Percentiles rank a stretch among this genome's conserved stretches.
phyloP scores from a whole-genome alignment of 2,329 filamentous ascomycete species.

The Epichloe sp. region DNA sequence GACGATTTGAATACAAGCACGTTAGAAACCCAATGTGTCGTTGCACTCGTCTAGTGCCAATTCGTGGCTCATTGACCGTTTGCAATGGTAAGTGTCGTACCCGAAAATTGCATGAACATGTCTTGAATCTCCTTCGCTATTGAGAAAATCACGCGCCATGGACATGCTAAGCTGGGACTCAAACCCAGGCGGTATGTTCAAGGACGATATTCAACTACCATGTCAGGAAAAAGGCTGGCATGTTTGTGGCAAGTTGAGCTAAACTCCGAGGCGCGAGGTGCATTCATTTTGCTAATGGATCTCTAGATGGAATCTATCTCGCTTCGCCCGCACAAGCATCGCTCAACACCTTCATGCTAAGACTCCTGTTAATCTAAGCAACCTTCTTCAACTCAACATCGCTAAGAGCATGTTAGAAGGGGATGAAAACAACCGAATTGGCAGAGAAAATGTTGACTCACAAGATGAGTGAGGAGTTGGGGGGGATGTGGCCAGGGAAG shows the following conservation, averaged over 20 bases:
- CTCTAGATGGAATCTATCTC: background rate
- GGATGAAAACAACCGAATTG: background rate
- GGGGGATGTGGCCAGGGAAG: constrained; percentile 66
- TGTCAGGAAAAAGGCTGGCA: background rate
- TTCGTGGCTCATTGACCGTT: too few species aligned
- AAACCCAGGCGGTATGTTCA: background rate
- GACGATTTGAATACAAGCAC: too few species aligned
- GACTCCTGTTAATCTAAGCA: background rate
- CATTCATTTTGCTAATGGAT: background rate
- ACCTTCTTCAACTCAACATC: constrained; percentile 6
- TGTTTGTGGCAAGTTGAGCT: background rate
- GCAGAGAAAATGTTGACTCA: background rate
- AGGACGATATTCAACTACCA: background rate
- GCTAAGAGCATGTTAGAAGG: constrained; percentile 2
- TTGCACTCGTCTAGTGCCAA: too few species aligned
- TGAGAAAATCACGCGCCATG: background rate
- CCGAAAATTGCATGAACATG: background rate
- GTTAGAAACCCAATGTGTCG: too few species aligned
- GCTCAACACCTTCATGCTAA: background rate
- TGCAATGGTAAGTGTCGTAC: too few species aligned
- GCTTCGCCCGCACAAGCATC: background rate
- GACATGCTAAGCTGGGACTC: background rate
- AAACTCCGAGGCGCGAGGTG: background rate
- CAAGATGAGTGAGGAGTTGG: constrained; percentile 3
- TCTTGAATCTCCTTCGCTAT: background rate